Percentiles rank a stretch among this genome's conserved stretches.
These are phyloP conservation scores for Arthrinium phaeospermum DNA, from an alignment of 2,329 filamentous ascomycete genomes.

Conservation along the genomic window DNA sequence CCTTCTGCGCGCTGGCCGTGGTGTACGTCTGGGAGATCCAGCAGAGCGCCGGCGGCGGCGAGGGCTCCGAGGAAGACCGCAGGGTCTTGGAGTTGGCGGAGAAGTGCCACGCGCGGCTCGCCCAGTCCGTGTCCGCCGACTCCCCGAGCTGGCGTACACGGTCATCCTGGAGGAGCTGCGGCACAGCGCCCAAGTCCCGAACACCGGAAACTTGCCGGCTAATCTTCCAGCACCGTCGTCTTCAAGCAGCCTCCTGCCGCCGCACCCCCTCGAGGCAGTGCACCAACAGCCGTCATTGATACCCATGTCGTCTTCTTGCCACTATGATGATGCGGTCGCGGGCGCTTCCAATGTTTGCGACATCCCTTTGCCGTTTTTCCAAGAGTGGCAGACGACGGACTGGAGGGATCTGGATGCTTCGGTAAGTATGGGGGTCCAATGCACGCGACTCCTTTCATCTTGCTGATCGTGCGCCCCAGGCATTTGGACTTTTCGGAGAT, in stretches of 20 bases:
- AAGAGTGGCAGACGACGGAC: slow-evolving; percentile 38
- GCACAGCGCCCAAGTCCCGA: slow-evolving; percentile 39
- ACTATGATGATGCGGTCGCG: not conserved
- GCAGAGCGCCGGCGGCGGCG: slow-evolving; percentile 22
- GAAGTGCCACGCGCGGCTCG: slow-evolving; percentile 52
- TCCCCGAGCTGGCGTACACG: slow-evolving; percentile 53
- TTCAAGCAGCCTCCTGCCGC: too few relatives aligned
- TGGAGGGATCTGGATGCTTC: slow-evolving; percentile 40
- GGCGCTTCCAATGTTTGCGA: not conserved
- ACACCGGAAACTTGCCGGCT: not conserved
- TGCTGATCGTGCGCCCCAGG: not conserved
- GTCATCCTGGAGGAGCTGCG: slow-evolving; percentile 59
- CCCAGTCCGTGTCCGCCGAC: slow-evolving; percentile 43
- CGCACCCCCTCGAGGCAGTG: not conserved
- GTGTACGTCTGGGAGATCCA: slow-evolving; percentile 56
- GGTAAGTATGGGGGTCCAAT: slow-evolving; percentile 21
- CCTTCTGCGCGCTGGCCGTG: slow-evolving; percentile 54
- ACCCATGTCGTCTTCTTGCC: not conserved
- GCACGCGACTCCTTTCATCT: too few relatives aligned
- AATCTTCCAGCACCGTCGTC: not conserved
- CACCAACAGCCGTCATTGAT: not conserved
- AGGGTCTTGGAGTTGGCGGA: slow-evolving; percentile 49
- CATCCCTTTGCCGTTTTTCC: slow-evolving; percentile 21
- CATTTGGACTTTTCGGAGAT: not conserved
- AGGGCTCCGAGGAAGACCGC: not conserved